These are phyloP conservation scores for Xylaria polymorpha DNA, from an alignment of 2,329 filamentous ascomycete genomes.

Conservation along the genomic window DNA sequence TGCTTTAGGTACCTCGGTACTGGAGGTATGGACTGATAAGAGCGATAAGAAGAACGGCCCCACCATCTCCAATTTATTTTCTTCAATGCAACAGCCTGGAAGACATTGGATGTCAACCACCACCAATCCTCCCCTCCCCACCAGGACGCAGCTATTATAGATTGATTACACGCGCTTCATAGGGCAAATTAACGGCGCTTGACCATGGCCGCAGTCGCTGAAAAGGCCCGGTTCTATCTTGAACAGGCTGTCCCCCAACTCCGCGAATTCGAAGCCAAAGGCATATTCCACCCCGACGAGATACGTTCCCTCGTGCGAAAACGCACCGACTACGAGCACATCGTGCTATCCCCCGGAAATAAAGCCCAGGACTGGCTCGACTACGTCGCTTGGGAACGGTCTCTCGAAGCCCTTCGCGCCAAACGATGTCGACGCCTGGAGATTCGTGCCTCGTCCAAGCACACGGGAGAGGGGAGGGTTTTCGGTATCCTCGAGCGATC, in stretches of 20 bases:
- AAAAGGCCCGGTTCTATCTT: constrained; percentile 95
- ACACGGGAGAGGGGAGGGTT: constrained; percentile 82
- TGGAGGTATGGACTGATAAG: constrained; percentile 25
- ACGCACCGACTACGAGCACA: constrained; percentile 93
- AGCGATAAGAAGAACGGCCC: constrained; percentile 29
- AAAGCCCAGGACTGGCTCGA: constrained; percentile 82
- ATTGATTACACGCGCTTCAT: too few relatives aligned
- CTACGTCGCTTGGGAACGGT: constrained; percentile 80
- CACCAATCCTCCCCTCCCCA: background rate
- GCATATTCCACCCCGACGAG: constrained; percentile 90
- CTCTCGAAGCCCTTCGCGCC: constrained; percentile 78
- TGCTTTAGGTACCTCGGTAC: background rate
- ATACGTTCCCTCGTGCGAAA: constrained; percentile 90
- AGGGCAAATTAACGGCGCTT: background rate
- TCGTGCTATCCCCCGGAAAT: constrained; percentile 83
- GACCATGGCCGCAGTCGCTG: constrained; percentile 82
- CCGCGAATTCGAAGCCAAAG: constrained; percentile 90
- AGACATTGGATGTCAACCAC: constrained; percentile 1
- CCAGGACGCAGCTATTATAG: background rate
- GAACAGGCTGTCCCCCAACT: constrained; percentile 93
- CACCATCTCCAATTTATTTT: constrained; percentile 40
- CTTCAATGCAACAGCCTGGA: constrained; percentile 19
- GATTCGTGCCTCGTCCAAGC: constrained; percentile 74
- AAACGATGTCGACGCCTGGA: constrained; percentile 86
- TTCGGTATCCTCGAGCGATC: constrained; percentile 91